phyloP scores from a whole-genome alignment of 352 stramenopile genomes.

The Phytophthora vignae region DNA sequence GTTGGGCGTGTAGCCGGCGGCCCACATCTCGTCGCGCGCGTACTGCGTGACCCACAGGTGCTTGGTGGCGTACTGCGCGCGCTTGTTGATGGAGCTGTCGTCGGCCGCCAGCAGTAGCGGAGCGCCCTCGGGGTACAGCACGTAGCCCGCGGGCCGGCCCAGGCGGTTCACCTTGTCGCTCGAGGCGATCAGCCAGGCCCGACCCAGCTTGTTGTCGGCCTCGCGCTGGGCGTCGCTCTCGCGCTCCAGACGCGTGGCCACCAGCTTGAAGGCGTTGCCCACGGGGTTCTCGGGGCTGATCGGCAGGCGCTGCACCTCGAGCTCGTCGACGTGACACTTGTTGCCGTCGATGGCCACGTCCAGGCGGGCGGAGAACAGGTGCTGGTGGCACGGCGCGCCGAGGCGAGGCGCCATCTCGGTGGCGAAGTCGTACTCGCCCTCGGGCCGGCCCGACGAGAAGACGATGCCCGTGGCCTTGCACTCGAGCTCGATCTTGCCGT shows the following conservation, averaged over 20 bases:
- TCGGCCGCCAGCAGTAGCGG: conserved; percentile 63
- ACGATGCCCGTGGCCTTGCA: conserved; percentile 80
- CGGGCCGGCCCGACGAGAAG: conserved; percentile 68
- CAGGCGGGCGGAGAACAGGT: conserved; percentile 79
- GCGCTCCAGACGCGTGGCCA: conserved; percentile 54
- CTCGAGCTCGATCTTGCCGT: too few relatives aligned
- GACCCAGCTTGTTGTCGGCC: conserved; percentile 54
- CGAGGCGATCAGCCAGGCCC: conserved; percentile 71
- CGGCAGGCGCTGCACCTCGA: conserved; percentile 59
- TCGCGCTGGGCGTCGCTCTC: conserved; percentile 59
- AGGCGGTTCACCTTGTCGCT: conserved; percentile 64
- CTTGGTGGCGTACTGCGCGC: conserved; percentile 67
- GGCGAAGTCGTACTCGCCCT: conserved; percentile 57
- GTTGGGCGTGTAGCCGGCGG: conserved; percentile 74
- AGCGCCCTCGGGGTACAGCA: conserved; percentile 61
- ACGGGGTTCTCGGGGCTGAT: conserved; percentile 57
- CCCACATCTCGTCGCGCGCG: conserved; percentile 65
- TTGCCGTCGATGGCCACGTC: conserved; percentile 79
- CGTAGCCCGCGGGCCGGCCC: conserved; percentile 75
- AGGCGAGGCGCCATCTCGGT: conserved; percentile 65
- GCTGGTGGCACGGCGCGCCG: conserved; percentile 73
- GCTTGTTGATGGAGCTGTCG: conserved; percentile 56
- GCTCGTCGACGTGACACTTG: conserved; percentile 56
- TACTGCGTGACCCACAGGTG: conserved; percentile 82
- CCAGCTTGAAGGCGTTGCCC: conserved; percentile 64